These are phyloP conservation scores for Zalaria sp. DNA, from an alignment of 2,329 filamentous ascomycete species.

Conservation along the genomic window DNA sequence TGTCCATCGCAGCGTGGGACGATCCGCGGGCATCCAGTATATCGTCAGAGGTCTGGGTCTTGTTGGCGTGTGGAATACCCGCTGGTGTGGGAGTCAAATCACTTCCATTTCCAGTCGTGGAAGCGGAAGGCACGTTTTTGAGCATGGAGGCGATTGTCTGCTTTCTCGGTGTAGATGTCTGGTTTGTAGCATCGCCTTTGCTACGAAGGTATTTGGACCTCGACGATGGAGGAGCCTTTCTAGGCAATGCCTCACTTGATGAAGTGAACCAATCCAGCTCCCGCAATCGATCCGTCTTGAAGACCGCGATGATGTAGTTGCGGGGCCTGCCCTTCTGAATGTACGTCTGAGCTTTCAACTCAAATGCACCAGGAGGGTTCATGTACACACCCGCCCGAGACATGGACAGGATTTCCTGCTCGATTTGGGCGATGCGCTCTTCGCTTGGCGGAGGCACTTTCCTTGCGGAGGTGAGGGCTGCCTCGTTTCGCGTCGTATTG, in stretches of 20 bases:
- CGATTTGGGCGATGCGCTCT: conserved; percentile 12
- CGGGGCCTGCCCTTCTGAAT: conserved; percentile 23
- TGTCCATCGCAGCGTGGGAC: too few relatives aligned
- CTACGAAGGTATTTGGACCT: too few relatives aligned
- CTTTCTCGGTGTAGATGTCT: background rate
- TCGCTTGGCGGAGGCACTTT: background rate
- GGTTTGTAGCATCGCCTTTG: background rate
- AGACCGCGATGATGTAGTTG: conserved; percentile 27
- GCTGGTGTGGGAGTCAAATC: too few relatives aligned
- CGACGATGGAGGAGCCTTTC: too few relatives aligned
- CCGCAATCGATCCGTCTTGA: conserved; percentile 22
- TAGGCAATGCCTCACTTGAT: background rate
- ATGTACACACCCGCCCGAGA: conserved; percentile 26
- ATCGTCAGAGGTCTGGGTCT: too few relatives aligned
- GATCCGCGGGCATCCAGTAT: too few relatives aligned
- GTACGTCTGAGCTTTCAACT: conserved; percentile 13
- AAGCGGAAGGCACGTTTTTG: background rate
- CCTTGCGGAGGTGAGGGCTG: too few relatives aligned
- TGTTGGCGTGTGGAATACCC: too few relatives aligned
- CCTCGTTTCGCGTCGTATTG: too few relatives aligned
- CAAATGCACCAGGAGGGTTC: conserved; percentile 28
- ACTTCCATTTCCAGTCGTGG: background rate
- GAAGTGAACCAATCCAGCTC: conserved; percentile 21
- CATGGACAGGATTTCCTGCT: conserved; percentile 17
- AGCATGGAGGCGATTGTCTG: background rate